Evolutionary conservation across 1,284 basidiomycete species (phyloP), one percentile per base, ranked within the genome.

Genomic region (Ganoderma leucocontextum): DNA sequence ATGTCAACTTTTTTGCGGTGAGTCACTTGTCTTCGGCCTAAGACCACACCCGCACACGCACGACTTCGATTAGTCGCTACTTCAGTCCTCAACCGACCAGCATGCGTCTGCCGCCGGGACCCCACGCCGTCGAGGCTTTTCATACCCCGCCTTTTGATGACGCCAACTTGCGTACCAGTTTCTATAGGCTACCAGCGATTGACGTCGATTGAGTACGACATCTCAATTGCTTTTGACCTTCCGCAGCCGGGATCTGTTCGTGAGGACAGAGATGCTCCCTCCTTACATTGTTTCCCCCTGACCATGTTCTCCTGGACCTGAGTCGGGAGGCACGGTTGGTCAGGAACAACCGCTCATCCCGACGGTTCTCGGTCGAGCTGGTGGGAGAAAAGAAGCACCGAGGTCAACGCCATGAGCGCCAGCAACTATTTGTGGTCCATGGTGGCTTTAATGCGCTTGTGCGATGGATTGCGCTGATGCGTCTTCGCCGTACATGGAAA

Each of bases 311-410:
- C 55, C 35, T 35, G 55, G 19, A 29, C 35, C 55, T n/a, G 19
- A 29, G 55, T 58, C 55, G 35, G 55, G n/a, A n/a, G 35, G 55
- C 35, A 10, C 35, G 29, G 10, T 13, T 35, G 52, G 7, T 35
- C 52, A 58, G 55, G 55, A 19, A 58, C 55, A 15, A n/a, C 17
- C 7, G n/a, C 10, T 38, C 55, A 36, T 36, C 13, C 55, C 55
- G 55, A 38, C 35, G 55, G 9, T 38, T 36, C 35, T 38, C 35
- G 35, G 19, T 36, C 19, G 4, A 4, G 33, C 33, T 10, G 7
- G 35, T 58, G 55, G 35, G 35, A 58, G 35, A 38, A 58, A 35
- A 58, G 55, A 58, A 58, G 35, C 55, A 35, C 33, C 13, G 38
- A 35, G 35, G 33, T 38, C 55, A 6, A 53, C 9, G 35, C n/a